These are phyloP conservation scores for Nelumbo lutea DNA, from an alignment of 164 flowering plant genomes.

Conservation along the genomic window DNA sequence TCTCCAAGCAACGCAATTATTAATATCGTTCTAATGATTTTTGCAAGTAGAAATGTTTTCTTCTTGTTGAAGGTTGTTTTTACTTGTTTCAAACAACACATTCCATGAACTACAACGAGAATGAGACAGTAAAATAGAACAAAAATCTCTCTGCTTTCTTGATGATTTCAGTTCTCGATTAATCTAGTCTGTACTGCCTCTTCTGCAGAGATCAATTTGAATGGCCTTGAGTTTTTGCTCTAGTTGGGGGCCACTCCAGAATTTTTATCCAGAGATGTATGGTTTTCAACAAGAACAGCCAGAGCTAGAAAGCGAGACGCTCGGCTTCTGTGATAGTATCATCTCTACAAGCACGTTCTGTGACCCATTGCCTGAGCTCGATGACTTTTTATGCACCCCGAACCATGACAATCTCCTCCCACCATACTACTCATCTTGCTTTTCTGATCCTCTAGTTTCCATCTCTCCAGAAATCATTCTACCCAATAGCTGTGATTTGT, in stretches of 20 bases:
- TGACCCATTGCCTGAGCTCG: constrained; percentile 7
- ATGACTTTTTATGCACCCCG: constrained; percentile 1
- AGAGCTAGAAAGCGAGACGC: not conserved
- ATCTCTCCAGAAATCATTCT: constrained; percentile 3
- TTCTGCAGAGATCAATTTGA: not conserved
- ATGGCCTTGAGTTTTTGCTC: not conserved
- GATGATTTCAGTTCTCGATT: not conserved
- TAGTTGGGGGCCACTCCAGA: not conserved
- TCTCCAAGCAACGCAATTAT: no score
- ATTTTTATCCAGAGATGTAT: not conserved
- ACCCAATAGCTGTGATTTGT: constrained; percentile 1
- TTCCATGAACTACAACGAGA: no score
- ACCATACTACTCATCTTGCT: not conserved
- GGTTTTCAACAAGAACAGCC: constrained; percentile 7
- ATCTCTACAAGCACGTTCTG: not conserved
- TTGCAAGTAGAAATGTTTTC: not conserved
- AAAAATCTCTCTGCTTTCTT: no score
- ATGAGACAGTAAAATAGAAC: no score
- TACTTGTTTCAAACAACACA: no score
- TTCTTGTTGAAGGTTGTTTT: no score
- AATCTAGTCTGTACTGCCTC: not conserved
- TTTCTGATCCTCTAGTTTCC: not conserved
- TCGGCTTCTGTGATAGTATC: constrained; percentile 5
- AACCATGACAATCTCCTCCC: not conserved
- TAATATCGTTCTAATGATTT: no score